Conservation (phyloP, 176 grass and related monocot species). For the Thalia dealbata region DNA sequence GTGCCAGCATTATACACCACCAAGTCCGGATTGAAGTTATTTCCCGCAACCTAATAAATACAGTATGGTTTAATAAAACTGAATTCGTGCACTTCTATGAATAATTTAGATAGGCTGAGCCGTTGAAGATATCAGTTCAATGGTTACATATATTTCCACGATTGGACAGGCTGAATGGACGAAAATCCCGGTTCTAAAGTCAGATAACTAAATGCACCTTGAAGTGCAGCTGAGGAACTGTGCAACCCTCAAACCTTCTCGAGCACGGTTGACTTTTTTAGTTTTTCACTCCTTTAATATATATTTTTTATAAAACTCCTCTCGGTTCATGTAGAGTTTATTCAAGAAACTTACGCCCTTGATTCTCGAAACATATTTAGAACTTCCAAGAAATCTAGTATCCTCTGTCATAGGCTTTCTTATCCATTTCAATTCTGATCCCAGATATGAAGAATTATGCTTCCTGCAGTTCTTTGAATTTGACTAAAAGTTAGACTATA, state of each 20-base stretch:
- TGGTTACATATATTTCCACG: background rate
- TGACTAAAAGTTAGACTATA: background rate
- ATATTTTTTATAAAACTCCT: background rate
- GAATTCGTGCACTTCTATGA: background rate
- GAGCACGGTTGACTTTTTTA: no score
- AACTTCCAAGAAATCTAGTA: background rate
- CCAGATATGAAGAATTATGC: background rate
- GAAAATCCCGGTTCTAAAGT: no score
- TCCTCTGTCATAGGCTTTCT: background rate
- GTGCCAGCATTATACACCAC: slow-evolving; percentile 94
- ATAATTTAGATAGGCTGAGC: background rate
- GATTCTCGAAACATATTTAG: background rate
- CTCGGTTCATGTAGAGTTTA: background rate
- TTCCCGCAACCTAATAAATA: slow-evolving; percentile 44
- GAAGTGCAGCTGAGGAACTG: no score
- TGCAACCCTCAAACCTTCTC: no score
- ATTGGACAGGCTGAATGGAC: background rate
- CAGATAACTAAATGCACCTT: no score
- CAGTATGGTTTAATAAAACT: slow-evolving; percentile 5
- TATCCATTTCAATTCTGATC: background rate
- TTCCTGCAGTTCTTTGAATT: background rate
- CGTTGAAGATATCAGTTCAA: background rate
- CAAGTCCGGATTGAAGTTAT: slow-evolving; percentile 70
- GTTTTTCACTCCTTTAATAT: no score
- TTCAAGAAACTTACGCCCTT: background rate